Conservation (phyloP, 1,284 basidiomycete species). For the Malassezia psittaci region DNA sequence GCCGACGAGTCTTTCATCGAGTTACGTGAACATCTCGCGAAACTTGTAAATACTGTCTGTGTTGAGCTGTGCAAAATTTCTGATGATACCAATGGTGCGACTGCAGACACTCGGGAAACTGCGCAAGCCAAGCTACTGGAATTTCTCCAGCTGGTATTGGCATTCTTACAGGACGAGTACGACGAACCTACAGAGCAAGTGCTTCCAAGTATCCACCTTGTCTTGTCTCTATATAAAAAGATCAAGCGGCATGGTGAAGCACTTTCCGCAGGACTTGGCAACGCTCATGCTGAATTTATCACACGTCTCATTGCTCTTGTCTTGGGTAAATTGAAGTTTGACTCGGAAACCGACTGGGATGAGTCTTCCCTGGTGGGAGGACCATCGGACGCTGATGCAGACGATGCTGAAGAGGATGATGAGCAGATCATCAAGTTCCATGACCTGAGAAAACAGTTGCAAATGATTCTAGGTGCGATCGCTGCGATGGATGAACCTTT, state of each 20-base stretch:
- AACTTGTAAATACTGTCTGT: slow-evolving; percentile 71
- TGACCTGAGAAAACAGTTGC: slow-evolving; percentile 72
- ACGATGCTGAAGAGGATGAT: slow-evolving; percentile 57
- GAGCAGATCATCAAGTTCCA: slow-evolving; percentile 79
- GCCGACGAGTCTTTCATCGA: slow-evolving; percentile 61
- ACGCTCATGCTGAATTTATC: slow-evolving; percentile 55
- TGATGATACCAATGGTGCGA: slow-evolving; percentile 56
- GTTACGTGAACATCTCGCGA: slow-evolving; percentile 79
- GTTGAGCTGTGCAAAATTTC: slow-evolving; percentile 72
- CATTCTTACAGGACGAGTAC: slow-evolving; percentile 77
- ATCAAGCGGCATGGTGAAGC: slow-evolving; percentile 23
- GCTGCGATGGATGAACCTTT: slow-evolving; percentile 69
- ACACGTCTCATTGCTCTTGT: slow-evolving; percentile 67
- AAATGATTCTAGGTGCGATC: slow-evolving; percentile 70
- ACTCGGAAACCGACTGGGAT: slow-evolving; percentile 72
- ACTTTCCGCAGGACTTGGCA: slow-evolving; percentile 16
- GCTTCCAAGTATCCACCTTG: slow-evolving; percentile 30
- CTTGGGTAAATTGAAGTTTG: slow-evolving; percentile 61
- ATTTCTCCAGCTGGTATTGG: slow-evolving; percentile 69
- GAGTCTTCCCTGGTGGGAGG: slow-evolving; percentile 35
- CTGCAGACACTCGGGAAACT: slow-evolving; percentile 59
- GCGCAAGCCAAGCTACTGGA: slow-evolving; percentile 62
- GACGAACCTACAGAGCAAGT: slow-evolving; percentile 42
- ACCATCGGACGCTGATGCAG: slow-evolving; percentile 66
- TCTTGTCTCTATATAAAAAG: slow-evolving; percentile 40